Percentiles rank a stretch among this genome's conserved stretches.
Evolutionary conservation across 75 land plant genomes (phyloP).

Genomic region (Pinus tabuliformis): DNA sequence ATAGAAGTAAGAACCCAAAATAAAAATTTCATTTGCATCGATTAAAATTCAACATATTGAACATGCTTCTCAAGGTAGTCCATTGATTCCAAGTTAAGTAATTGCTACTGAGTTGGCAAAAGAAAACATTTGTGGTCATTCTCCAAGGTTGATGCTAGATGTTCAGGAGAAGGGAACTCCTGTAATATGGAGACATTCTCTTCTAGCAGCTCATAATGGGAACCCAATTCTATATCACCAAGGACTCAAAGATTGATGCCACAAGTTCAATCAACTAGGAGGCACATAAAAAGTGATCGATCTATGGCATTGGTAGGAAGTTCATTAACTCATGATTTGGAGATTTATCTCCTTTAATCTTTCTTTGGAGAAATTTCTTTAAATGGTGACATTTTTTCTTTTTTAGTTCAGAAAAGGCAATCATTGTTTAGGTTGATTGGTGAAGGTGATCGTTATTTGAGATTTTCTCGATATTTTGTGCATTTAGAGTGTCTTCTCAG

Average conservation of each 20-base stretch:
- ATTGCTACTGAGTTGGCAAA: constrained; percentile 86
- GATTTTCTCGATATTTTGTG: too few relatives aligned
- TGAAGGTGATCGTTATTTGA: too few relatives aligned
- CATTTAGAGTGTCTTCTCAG: too few relatives aligned
- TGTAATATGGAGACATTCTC: constrained; percentile 43
- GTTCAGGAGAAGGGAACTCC: constrained; percentile 26
- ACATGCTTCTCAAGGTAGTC: constrained; percentile 36
- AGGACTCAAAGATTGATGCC: constrained; percentile 18
- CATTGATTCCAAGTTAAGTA: constrained; percentile 89
- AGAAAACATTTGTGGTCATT: constrained; percentile 71
- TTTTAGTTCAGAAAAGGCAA: too few relatives aligned
- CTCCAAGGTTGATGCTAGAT: constrained; percentile 46
- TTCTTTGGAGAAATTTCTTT: too few relatives aligned
- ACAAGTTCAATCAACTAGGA: too few relatives aligned
- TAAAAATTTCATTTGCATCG: constrained; percentile 33
- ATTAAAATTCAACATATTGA: constrained; percentile 35
- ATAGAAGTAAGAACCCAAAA: background rate
- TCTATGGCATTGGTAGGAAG: too few relatives aligned
- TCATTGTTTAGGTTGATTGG: too few relatives aligned
- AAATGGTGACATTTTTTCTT: too few relatives aligned
- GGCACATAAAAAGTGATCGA: too few relatives aligned
- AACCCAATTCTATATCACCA: constrained; percentile 47
- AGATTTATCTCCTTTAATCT: too few relatives aligned
- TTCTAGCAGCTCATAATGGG: constrained; percentile 48
- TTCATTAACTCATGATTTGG: too few relatives aligned